A percentile compares a stretch with the other conserved stretches of the same genome.
Evolutionary conservation across 495 filamentous ascomycete genomes (phyloP).

Genomic region (Cercophora newfieldiana): DNA sequence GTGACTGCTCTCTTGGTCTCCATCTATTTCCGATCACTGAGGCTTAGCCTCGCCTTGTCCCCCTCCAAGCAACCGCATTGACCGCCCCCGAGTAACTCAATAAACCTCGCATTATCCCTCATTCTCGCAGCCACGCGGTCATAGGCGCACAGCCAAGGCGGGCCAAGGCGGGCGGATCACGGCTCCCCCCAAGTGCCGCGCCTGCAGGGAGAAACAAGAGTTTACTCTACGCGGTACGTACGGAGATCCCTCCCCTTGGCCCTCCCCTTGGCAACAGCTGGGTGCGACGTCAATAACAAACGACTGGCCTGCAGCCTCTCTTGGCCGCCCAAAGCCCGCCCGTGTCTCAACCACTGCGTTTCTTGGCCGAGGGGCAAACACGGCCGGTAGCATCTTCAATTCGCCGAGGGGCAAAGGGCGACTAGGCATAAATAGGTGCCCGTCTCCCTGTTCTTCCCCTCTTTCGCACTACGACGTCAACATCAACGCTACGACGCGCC

Average conservation of each 20-base stretch:
- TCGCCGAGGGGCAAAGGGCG: not conserved
- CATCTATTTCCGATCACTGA: too few relatives aligned
- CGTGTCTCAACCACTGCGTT: constrained; percentile 1
- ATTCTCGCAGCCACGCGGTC: not conserved
- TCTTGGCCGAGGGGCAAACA: not conserved
- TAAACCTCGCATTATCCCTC: not conserved
- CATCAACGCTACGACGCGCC: too few relatives aligned
- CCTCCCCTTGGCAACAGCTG: not conserved
- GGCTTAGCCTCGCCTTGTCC: not conserved
- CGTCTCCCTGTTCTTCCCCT: not conserved
- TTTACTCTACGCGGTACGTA: not conserved
- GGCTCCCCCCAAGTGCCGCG: not conserved
- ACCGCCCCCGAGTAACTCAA: not conserved
- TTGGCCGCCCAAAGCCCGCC: not conserved
- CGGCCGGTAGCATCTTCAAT: not conserved
- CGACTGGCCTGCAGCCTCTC: not conserved
- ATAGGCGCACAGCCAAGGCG: not conserved
- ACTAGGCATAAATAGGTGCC: not conserved
- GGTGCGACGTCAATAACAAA: constrained; percentile 2
- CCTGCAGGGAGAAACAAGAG: not conserved
- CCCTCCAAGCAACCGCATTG: not conserved
- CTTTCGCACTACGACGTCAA: not conserved
- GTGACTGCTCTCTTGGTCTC: too few relatives aligned
- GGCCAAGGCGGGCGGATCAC: not conserved
- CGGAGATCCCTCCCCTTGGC: not conserved